A percentile compares a stretch with the other conserved stretches of the same genome.
Conservation (phyloP, 1,284 basidiomycete genomes). For the Exobasidium cylindrosporum region DNA sequence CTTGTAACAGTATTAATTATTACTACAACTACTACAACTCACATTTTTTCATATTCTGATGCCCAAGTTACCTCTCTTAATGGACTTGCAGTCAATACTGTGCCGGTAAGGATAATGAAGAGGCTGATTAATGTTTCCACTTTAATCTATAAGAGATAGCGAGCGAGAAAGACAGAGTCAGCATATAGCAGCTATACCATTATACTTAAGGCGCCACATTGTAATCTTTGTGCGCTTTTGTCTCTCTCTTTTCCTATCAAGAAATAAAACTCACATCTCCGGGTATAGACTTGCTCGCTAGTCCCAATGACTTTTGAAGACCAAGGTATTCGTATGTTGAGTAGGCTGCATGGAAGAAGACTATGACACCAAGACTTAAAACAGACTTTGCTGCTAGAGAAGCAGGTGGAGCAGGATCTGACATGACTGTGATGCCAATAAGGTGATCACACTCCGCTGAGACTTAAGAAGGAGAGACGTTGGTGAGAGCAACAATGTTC, state of each 20-base stretch:
- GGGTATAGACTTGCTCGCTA: slow-evolving; percentile 26
- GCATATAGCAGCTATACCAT: no score
- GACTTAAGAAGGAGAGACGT: no score
- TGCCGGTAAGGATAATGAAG: slow-evolving; percentile 69
- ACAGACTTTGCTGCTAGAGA: background rate
- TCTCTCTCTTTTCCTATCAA: background rate
- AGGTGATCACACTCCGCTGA: no score
- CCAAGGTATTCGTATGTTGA: slow-evolving; percentile 46
- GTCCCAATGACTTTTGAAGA: slow-evolving; percentile 34
- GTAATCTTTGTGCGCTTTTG: no score
- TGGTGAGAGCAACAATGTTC: no score
- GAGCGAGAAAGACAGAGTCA: no score
- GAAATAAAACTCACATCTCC: slow-evolving; percentile 29
- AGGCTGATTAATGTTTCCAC: slow-evolving; percentile 68
- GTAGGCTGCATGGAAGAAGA: slow-evolving; percentile 43
- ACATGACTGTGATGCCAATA: no score
- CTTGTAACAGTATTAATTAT: background rate
- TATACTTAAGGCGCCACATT: no score
- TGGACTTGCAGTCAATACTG: slow-evolving; percentile 66
- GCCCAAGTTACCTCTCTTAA: slow-evolving; percentile 80
- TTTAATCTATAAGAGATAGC: slow-evolving; percentile 67
- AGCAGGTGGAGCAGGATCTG: background rate
- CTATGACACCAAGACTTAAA: slow-evolving; percentile 13
- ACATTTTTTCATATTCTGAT: slow-evolving; percentile 83
- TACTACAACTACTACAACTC: no score